Conservation (phyloP, 352 stramenopile genomes). For the Phytopythium sindhum region DNA sequence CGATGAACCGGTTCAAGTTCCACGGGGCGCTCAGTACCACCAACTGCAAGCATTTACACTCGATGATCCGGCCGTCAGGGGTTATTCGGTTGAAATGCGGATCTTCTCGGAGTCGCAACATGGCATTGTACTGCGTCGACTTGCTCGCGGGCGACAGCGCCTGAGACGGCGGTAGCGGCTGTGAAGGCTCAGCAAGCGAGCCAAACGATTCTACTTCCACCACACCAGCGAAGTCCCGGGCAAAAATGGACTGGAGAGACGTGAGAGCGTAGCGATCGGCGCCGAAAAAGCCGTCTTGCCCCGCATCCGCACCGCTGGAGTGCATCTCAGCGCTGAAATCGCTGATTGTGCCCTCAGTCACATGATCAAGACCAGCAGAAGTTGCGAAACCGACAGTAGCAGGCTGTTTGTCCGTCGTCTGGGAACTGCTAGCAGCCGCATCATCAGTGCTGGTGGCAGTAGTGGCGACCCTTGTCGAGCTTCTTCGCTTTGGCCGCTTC, state of each 20-base stretch:
- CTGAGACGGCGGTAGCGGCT: background rate
- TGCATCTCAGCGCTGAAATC: background rate
- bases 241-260: constrained; percentile 1
- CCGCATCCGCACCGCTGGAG: background rate
- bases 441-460: background rate
- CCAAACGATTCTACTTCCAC: background rate
- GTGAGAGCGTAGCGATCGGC: constrained; percentile 1
- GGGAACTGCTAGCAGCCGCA: background rate
- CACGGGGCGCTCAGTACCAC: constrained; percentile 49
- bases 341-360: background rate
- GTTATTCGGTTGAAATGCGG: constrained; percentile 57
- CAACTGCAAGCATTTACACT: constrained; percentile 67
- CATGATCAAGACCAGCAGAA: background rate
- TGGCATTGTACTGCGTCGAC: constrained; percentile 1
- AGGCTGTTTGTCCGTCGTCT: background rate
- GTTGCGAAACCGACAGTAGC: background rate
- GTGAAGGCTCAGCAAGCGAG: background rate
- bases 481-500: constrained; percentile 8
- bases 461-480: background rate
- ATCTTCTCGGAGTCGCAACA: constrained; percentile 28
- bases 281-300: background rate
- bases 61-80: constrained; percentile 57
- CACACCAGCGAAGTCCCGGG: background rate
- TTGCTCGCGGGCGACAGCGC: background rate
- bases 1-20: constrained; percentile 52